A percentile compares a stretch with the other conserved stretches of the same genome.
These are phyloP conservation scores for Zygoascus ofunaensis DNA, from an alignment of 805 yeast species.

Conservation along the genomic window DNA sequence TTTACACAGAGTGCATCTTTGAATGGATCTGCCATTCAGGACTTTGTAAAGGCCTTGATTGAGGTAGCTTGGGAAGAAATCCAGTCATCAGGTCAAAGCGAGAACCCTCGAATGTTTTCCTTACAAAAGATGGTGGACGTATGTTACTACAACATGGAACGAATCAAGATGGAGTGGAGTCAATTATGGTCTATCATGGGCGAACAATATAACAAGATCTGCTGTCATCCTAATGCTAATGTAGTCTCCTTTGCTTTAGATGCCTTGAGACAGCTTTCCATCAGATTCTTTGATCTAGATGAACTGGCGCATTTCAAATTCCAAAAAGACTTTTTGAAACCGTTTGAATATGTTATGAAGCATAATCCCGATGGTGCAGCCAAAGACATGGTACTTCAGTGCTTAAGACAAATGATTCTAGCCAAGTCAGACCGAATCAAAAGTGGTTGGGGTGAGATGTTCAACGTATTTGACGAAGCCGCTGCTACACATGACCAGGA, in stretches of 20 bases:
- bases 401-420: slow-evolving; percentile 75
- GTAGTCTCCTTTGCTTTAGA: slow-evolving; percentile 88
- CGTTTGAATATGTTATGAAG: slow-evolving; percentile 70
- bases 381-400: slow-evolving; percentile 82
- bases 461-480: slow-evolving; percentile 67
- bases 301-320: slow-evolving; percentile 93
- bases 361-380: slow-evolving; percentile 62
- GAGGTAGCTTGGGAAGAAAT: slow-evolving; percentile 87
- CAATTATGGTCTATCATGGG: slow-evolving; percentile 94
- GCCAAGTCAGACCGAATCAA: slow-evolving; percentile 65
- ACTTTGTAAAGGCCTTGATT: slow-evolving; percentile 78
- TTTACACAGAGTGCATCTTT: slow-evolving; percentile 74
- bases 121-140: slow-evolving; percentile 94
- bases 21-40: slow-evolving; percentile 75
- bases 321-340: slow-evolving; percentile 86
- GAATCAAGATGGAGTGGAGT: slow-evolving; percentile 95
- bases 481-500: slow-evolving; percentile 42
- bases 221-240: slow-evolving; percentile 64
- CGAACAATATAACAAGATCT: slow-evolving; percentile 74
- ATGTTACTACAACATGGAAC: slow-evolving; percentile 93
- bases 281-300: slow-evolving; percentile 86
- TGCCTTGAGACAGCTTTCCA: slow-evolving; percentile 83
- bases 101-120: slow-evolving; percentile 83
- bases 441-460: slow-evolving; percentile 92
- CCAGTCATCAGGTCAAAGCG: slow-evolving; percentile 72